Evolutionary conservation across 768 basidiomycete species (phyloP).

Genomic region (Aureoboletus auriporus): DNA sequence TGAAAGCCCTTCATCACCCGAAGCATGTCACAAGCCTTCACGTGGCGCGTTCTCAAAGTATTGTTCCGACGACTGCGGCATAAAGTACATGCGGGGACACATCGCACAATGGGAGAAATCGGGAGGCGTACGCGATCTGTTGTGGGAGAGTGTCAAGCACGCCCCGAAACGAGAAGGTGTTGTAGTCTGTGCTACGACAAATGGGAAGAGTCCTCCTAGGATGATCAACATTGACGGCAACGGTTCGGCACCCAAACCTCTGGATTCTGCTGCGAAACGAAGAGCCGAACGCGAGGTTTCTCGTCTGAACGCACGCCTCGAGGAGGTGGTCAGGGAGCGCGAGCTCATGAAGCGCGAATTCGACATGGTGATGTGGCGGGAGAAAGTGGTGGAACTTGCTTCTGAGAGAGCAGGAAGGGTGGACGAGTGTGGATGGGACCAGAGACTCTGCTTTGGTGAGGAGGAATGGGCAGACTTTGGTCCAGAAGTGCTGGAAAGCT

Average conservation of each 20-base stretch:
- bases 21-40: conserved; percentile 76
- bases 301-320: conserved; percentile 50
- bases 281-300: conserved; percentile 55
- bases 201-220: conserved; percentile 19
- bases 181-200: conserved; percentile 44
- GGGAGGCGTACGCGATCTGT: conserved; percentile 56
- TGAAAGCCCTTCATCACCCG: conserved; percentile 54
- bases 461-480: conserved; percentile 74
- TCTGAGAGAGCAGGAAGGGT: conserved; percentile 59
- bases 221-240: conserved; percentile 19
- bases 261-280: conserved; percentile 37
- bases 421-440: conserved; percentile 86
- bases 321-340: conserved; percentile 53
- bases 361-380: conserved; percentile 68
- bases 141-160: conserved; percentile 74
- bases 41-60: conserved; percentile 86
- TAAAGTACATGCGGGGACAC: conserved; percentile 64
- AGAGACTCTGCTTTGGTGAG: conserved; percentile 78
- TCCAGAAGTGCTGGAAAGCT: conserved; percentile 63
- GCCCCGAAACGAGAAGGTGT: conserved; percentile 70
- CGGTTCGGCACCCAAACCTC: conserved; percentile 1
- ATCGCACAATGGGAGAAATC: conserved; percentile 59
- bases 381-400: conserved; percentile 63
- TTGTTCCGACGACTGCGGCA: conserved; percentile 85
- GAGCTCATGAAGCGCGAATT: conserved; percentile 65